Conservation (phyloP, 768 basidiomycete species). For the Boletales sp. region DNA sequence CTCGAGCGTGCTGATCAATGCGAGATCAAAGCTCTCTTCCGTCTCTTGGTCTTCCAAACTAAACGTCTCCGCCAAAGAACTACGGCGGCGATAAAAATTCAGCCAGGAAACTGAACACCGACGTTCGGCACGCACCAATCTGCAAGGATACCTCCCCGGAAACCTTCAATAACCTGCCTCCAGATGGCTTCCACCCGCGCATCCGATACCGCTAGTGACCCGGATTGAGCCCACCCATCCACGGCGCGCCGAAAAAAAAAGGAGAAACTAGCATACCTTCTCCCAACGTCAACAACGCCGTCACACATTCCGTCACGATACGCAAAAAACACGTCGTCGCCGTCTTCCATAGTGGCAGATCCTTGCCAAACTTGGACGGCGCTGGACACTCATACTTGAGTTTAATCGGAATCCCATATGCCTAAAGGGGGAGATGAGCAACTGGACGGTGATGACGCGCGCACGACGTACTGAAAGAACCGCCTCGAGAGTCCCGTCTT, state of each 20-base stretch:
- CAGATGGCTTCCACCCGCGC: constrained; percentile 79
- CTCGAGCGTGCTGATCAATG: constrained; percentile 75
- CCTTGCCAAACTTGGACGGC: constrained; percentile 84
- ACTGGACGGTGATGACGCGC: neutral
- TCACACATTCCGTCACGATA: constrained; percentile 64
- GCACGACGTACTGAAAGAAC: constrained; percentile 60
- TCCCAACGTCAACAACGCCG: constrained; percentile 48
- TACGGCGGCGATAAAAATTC: constrained; percentile 19
- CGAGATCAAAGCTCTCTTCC: constrained; percentile 84
- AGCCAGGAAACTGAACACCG: neutral
- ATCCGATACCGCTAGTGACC: constrained; percentile 47
- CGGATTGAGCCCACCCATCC: neutral
- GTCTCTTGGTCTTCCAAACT: constrained; percentile 62
- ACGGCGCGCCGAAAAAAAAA: neutral
- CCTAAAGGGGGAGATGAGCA: constrained; percentile 37
- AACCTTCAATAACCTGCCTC: constrained; percentile 79
- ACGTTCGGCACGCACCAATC: constrained; percentile 60
- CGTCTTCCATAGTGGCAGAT: constrained; percentile 90
- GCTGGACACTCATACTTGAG: constrained; percentile 93
- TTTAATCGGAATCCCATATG: constrained; percentile 88
- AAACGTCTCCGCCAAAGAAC: constrained; percentile 56
- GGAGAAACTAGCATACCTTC: constrained; percentile 38
- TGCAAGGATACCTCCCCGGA: constrained; percentile 75
- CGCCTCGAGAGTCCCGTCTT: constrained; percentile 82
- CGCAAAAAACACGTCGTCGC: constrained; percentile 78